phyloP scores from a whole-genome alignment of 2,329 filamentous ascomycete species.

The Parastagonospora avenae region DNA sequence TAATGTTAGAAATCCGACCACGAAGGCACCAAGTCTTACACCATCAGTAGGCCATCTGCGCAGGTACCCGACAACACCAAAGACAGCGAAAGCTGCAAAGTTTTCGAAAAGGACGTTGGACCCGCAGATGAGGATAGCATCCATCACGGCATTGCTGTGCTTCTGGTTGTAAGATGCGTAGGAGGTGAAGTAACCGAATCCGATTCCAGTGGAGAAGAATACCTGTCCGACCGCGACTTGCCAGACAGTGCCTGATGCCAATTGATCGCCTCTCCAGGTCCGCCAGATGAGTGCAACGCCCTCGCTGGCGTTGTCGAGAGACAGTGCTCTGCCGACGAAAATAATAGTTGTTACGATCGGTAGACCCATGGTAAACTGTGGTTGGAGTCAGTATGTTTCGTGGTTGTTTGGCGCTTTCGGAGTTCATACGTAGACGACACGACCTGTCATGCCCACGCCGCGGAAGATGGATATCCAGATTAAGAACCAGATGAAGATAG shows the following conservation, averaged over 20 bases:
- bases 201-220: constrained; percentile 65
- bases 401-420: neutral
- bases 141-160: constrained; percentile 64
- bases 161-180: constrained; percentile 64
- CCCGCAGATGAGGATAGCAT: constrained; percentile 60
- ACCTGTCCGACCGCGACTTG: constrained; percentile 66
- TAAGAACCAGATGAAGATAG: constrained; percentile 63
- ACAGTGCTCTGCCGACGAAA: constrained; percentile 59
- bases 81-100: constrained; percentile 57
- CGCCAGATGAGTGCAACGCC: constrained; percentile 58
- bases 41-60: constrained; percentile 49
- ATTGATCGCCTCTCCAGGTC: constrained; percentile 57
- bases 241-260: constrained; percentile 60
- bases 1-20: constrained; percentile 63
- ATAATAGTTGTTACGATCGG: constrained; percentile 63
- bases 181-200: constrained; percentile 62
- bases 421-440: constrained; percentile 56
- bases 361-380: constrained; percentile 62
- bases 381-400: neutral
- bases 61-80: constrained; percentile 62
- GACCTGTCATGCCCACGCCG: constrained; percentile 62
- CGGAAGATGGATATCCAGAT: constrained; percentile 66
- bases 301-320: constrained; percentile 59
- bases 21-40: constrained; percentile 60
- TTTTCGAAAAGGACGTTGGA: constrained; percentile 65